Evolutionary conservation across 2,329 filamentous ascomycete species (phyloP).

Genomic region (Diaporthe vaccinii): DNA sequence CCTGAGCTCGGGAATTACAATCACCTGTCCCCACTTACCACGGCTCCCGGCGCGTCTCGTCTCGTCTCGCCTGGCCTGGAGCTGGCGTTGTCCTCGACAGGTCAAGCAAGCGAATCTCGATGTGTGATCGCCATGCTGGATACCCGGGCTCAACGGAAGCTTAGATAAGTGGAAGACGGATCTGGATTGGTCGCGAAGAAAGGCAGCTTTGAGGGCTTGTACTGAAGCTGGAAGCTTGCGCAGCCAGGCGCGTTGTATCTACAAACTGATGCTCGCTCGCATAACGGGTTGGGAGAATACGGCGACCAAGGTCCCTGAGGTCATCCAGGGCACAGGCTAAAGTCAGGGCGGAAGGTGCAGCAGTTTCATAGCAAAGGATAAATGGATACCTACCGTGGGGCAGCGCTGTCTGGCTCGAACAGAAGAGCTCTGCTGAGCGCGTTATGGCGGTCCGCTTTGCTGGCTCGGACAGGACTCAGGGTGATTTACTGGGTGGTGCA

Average conservation of each 20-base stretch:
- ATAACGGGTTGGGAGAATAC: background rate
- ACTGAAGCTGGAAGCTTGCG: background rate
- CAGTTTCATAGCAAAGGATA: background rate
- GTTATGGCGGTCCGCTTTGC: background rate
- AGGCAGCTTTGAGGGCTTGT: background rate
- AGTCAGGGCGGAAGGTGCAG: background rate
- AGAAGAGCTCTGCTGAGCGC: background rate
- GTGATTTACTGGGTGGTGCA: background rate
- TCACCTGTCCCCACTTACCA: background rate
- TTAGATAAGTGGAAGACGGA: background rate
- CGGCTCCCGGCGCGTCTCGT: constrained; percentile 12
- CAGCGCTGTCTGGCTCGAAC: background rate
- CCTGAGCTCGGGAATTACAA: background rate
- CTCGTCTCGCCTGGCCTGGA: background rate
- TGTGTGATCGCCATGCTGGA: background rate
- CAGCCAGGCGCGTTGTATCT: background rate
- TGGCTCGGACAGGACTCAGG: background rate
- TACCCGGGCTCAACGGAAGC: background rate
- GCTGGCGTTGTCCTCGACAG: constrained; percentile 4
- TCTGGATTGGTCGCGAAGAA: background rate
- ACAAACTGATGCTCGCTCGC: background rate
- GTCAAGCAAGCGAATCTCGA: background rate
- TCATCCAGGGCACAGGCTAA: background rate
- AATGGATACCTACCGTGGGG: background rate
- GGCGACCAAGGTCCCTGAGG: too few species aligned